Percentiles rank a stretch among this genome's conserved stretches.
Evolutionary conservation across 495 filamentous ascomycete species (phyloP).

Genomic region (Aspergillus indologenus): DNA sequence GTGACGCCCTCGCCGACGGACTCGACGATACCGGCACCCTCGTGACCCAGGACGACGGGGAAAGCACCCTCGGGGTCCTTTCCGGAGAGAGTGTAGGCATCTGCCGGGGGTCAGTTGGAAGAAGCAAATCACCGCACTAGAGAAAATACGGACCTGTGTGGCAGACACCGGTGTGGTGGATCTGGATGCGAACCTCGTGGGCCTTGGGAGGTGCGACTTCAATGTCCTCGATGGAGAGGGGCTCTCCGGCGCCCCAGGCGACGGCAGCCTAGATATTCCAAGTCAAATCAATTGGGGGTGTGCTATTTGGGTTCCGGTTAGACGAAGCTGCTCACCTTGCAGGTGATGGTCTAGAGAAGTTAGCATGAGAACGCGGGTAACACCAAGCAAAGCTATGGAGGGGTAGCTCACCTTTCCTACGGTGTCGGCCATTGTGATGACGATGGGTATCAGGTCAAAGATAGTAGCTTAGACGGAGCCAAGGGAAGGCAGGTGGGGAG

Average conservation of each 20-base stretch:
- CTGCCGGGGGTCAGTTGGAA: conserved; percentile 39
- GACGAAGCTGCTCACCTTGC: conserved; percentile 52
- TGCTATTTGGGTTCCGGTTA: not conserved
- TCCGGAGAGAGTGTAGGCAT: conserved; percentile 97
- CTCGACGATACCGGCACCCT: conserved; percentile 96
- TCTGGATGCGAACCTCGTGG: conserved; percentile 93
- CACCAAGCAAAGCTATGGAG: not conserved
- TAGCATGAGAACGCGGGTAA: conserved; percentile 5
- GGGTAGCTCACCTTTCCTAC: conserved; percentile 52
- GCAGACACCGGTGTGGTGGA: conserved; percentile 96
- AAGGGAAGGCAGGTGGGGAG: not conserved
- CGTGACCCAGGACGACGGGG: conserved; percentile 92
- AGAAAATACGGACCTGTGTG: conserved; percentile 83
- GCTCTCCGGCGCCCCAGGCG: conserved; percentile 92
- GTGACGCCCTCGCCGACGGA: conserved; percentile 95
- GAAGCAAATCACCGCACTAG: conserved; percentile 6
- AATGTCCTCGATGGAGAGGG: conserved; percentile 83
- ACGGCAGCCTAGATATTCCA: conserved; percentile 74
- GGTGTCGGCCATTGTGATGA: conserved; percentile 47
- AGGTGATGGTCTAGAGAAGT: conserved; percentile 65
- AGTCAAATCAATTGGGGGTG: conserved; percentile 8
- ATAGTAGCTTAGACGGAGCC: not conserved
- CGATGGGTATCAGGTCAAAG: not conserved
- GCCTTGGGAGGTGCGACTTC: conserved; percentile 91
- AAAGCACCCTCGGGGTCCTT: conserved; percentile 99